phyloP scores from a whole-genome alignment of 2,329 filamentous ascomycete genomes.

The Trichothecium roseum region DNA sequence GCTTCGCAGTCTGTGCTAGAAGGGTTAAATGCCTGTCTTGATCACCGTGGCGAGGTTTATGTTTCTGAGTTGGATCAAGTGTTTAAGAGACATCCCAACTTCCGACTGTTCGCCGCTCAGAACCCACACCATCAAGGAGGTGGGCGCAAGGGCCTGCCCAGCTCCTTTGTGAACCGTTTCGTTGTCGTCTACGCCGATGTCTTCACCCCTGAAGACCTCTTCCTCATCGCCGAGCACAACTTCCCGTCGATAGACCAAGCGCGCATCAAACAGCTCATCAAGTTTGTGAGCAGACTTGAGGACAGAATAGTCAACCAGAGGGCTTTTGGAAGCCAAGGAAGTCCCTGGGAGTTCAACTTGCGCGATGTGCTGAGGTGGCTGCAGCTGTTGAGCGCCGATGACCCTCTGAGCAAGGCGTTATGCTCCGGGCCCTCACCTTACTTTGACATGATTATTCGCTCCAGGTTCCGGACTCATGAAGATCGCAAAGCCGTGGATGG shows the following conservation, averaged over 20 bases:
- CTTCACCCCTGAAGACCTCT: slow-evolving; percentile 71
- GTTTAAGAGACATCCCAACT: slow-evolving; percentile 80
- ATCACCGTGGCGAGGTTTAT: slow-evolving; percentile 93
- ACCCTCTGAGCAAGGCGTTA: slow-evolving; percentile 50
- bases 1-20: slow-evolving; percentile 95
- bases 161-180: slow-evolving; percentile 96
- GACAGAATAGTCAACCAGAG: slow-evolving; percentile 52
- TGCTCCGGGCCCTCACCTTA: slow-evolving; percentile 53
- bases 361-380: slow-evolving; percentile 87
- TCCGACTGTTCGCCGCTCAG: slow-evolving; percentile 92
- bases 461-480: slow-evolving; percentile 66
- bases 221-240: slow-evolving; percentile 68
- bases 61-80: slow-evolving; percentile 91
- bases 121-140: slow-evolving; percentile 97
- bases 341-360: slow-evolving; percentile 93
- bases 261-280: slow-evolving; percentile 58
- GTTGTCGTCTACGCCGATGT: slow-evolving; percentile 95
- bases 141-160: slow-evolving; percentile 85
- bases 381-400: slow-evolving; percentile 42
- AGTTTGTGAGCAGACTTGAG: slow-evolving; percentile 74
- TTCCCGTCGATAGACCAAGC: slow-evolving; percentile 54
- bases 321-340: slow-evolving; percentile 51
- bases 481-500: slow-evolving; percentile 58
- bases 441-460: slow-evolving; percentile 70
- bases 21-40: slow-evolving; percentile 89